These are phyloP conservation scores for Mucor saturninus DNA, from an alignment of 371 early-diverging fungal genomes.

Conservation along the genomic window DNA sequence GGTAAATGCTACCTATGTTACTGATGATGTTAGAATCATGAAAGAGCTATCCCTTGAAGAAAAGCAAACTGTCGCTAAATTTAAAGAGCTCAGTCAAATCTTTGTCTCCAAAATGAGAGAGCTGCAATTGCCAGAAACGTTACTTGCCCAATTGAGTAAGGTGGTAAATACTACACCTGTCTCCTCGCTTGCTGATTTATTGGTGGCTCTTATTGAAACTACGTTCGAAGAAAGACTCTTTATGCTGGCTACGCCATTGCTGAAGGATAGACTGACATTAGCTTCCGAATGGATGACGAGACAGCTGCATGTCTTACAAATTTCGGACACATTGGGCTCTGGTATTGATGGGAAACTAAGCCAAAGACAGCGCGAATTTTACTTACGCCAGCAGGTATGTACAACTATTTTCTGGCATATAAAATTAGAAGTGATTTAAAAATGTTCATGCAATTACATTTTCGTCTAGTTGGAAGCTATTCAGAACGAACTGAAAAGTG, in stretches of 20 bases:
- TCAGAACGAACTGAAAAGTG: constrained; percentile 59
- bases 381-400: constrained; percentile 76
- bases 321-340: constrained; percentile 76
- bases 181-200: constrained; percentile 70
- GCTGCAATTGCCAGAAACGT: constrained; percentile 67
- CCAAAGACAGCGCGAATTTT: constrained; percentile 80
- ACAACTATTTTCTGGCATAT: background rate
- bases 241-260: constrained; percentile 61
- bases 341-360: constrained; percentile 76
- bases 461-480: constrained; percentile 17
- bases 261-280: constrained; percentile 60
- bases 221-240: constrained; percentile 70
- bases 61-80: constrained; percentile 37
- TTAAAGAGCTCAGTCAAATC: constrained; percentile 63
- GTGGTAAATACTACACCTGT: constrained; percentile 66
- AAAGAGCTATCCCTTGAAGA: constrained; percentile 30
- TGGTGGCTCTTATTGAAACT: constrained; percentile 74
- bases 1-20: constrained; percentile 31
- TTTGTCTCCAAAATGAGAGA: constrained; percentile 64
- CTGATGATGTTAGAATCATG: background rate
- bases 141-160: constrained; percentile 65
- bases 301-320: constrained; percentile 75
- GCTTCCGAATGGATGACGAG: constrained; percentile 67
- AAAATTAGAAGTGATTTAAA: background rate
- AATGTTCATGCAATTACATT: background rate